A percentile compares a stretch with the other conserved stretches of the same genome.
Conservation (phyloP, 2,329 filamentous ascomycete species). For the Rutstroemia sp. region DNA sequence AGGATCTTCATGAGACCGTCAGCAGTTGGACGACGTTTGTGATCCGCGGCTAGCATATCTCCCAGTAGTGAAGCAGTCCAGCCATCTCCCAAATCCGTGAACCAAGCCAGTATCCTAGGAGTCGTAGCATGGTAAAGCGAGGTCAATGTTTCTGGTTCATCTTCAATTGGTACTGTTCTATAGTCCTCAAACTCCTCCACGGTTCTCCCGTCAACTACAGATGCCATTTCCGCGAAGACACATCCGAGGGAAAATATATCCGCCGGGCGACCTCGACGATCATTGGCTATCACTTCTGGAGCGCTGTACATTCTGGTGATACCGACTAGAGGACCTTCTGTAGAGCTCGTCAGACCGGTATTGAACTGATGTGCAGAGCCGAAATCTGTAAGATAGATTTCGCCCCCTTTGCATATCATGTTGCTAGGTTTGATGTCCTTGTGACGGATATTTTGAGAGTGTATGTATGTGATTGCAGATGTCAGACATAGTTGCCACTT, state of each 20-base stretch:
- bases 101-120: conserved; percentile 15
- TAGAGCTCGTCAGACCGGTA: conserved; percentile 13
- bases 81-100: conserved; percentile 4
- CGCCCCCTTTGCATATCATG: conserved; percentile 13
- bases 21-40: conserved; percentile 11
- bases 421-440: conserved; percentile 21
- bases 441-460: conserved; percentile 14
- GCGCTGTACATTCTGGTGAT: conserved; percentile 19
- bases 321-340: conserved; percentile 11
- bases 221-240: conserved; percentile 15
- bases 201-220: conserved; percentile 9
- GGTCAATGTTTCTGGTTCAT: conserved; percentile 13
- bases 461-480: conserved; percentile 14
- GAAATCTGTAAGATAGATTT: conserved; percentile 17
- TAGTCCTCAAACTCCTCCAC: conserved; percentile 17
- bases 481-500: conserved; percentile 15
- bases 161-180: conserved; percentile 11
- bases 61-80: conserved; percentile 8
- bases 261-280: conserved; percentile 11
- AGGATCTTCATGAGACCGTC: neutral
- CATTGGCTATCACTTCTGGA: conserved; percentile 12
- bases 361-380: conserved; percentile 15
- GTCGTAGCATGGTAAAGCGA: conserved; percentile 15
- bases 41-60: conserved; percentile 9
- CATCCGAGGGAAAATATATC: conserved; percentile 17